Evolutionary conservation across 768 basidiomycete species (phyloP).

Genomic region (Scleroderma citrinum): DNA sequence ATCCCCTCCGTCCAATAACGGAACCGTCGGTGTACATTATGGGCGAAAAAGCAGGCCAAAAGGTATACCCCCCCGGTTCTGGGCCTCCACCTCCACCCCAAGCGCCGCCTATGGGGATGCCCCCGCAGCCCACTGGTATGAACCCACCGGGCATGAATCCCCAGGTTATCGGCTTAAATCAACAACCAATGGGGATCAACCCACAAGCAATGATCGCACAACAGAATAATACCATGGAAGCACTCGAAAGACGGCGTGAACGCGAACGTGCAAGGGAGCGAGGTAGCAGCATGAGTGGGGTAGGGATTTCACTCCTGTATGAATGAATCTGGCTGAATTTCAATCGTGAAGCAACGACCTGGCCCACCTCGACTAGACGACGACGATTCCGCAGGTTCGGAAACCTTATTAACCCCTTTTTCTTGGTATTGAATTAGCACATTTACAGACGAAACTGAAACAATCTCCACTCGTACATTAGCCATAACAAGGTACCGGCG

Average conservation of each 20-base stretch:
- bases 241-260: slow-evolving; percentile 58
- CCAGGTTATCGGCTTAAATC: slow-evolving; percentile 17
- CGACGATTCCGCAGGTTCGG: slow-evolving; percentile 62
- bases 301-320: slow-evolving; percentile 19
- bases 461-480: slow-evolving; percentile 66
- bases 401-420: not conserved
- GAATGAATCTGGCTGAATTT: not conserved
- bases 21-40: slow-evolving; percentile 66
- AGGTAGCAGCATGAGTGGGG: slow-evolving; percentile 36
- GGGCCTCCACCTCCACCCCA: slow-evolving; percentile 27
- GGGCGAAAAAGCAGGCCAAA: slow-evolving; percentile 71
- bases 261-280: slow-evolving; percentile 50
- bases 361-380: slow-evolving; percentile 37
- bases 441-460: slow-evolving; percentile 55
- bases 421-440: not conserved
- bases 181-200: slow-evolving; percentile 24
- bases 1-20: slow-evolving; percentile 62
- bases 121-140: slow-evolving; percentile 20
- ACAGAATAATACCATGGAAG: slow-evolving; percentile 68
- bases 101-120: slow-evolving; percentile 20
- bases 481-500: slow-evolving; percentile 68
- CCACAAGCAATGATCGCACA: slow-evolving; percentile 64
- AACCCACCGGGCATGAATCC: slow-evolving; percentile 23
- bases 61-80: slow-evolving; percentile 38
- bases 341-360: slow-evolving; percentile 21